Percentiles rank a stretch among this genome's conserved stretches.
phyloP scores from a whole-genome alignment of 495 filamentous ascomycete species.

The Aspergillus wentii region DNA sequence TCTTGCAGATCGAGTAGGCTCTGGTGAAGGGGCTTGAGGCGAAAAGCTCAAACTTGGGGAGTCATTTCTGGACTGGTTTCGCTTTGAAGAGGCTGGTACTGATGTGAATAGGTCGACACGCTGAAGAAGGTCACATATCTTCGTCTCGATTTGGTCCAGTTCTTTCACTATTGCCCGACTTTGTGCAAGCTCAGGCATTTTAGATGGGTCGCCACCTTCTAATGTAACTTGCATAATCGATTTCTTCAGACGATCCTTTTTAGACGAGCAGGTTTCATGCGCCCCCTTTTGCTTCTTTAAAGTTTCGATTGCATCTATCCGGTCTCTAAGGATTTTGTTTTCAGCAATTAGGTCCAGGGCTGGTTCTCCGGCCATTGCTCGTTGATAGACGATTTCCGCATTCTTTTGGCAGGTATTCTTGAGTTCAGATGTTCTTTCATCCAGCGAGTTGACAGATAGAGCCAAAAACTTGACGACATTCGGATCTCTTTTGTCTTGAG shows the following conservation, averaged over 20 bases:
- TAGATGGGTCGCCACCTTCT: conserved; percentile 29
- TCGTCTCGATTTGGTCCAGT: conserved; percentile 25
- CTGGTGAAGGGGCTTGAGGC: not conserved
- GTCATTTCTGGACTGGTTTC: not conserved
- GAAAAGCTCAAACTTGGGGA: not conserved
- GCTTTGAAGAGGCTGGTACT: conserved; percentile 4
- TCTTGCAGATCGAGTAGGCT: not conserved
- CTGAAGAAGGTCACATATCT: conserved; percentile 26
- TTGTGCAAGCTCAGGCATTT: conserved; percentile 31
- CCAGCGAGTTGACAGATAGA: conserved; percentile 17
- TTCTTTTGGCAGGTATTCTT: conserved; percentile 29
- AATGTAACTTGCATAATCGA: conserved; percentile 28
- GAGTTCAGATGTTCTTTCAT: conserved; percentile 15
- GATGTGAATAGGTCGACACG: conserved; percentile 16
- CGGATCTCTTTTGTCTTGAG: conserved; percentile 15
- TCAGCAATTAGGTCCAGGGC: conserved; percentile 32
- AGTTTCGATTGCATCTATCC: conserved; percentile 29
- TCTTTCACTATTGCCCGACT: conserved; percentile 30
- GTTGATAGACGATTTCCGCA: conserved; percentile 33
- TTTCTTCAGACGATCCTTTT: conserved; percentile 27
- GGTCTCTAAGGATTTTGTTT: conserved; percentile 28
- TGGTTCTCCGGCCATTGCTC: conserved; percentile 35
- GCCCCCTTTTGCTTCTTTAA: conserved; percentile 23
- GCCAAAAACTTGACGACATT: conserved; percentile 27
- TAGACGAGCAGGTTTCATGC: conserved; percentile 19